Evolutionary conservation across 2,329 filamentous ascomycete genomes (phyloP), one percentile per base, ranked within the genome.

Genomic region (Claviceps capensis): DNA sequence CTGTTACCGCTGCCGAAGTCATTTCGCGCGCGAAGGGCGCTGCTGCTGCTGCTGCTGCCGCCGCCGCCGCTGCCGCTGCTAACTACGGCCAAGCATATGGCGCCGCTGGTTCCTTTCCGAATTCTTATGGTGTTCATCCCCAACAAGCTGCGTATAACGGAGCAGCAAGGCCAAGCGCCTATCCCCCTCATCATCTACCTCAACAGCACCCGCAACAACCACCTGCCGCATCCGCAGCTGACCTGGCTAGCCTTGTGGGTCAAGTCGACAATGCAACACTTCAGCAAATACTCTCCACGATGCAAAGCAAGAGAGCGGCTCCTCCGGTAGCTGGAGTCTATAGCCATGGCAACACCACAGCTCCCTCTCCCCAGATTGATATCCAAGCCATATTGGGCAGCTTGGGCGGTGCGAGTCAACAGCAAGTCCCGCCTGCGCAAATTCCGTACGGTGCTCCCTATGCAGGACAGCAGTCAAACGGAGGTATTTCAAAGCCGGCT

Each of bases 1-100:
- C 89, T 0, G 67, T 72, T 5, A 82, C 89, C 46, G 88, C 87
- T 4, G 87, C 86, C 16, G 87, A 94, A 59, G 79, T 97, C 16
- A 85, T 95, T 53, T 66, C 84, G 43, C 80, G 88, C 53, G 79
- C 83, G 49, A 90, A 86, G 65, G 67, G 72, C 11, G 63, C 65
- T 2, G 61, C 61, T 11, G 57, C 61, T 5, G 55, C 61, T 11
- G 26, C 26, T 5, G 55, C 55, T 2, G 56, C 61, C 7, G 43
- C 65, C 1, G 61, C 61, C 8, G 57, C 61, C 6, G 54, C 55
- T 3, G 56, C 61, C 38, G 55, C 54, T 4, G 56, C 61, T 30
- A 59, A 55, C 55, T 66, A 68, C 49, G 56, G 58, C 16, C 65
- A 68, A 58, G 53, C 58, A 9, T 66, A 67, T 47, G 56, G 59